Evolutionary conservation across 1,139 yeast genomes (phyloP), one percentile per base, ranked within the genome.

Genomic region (Kodamaea ohmeri): DNA sequence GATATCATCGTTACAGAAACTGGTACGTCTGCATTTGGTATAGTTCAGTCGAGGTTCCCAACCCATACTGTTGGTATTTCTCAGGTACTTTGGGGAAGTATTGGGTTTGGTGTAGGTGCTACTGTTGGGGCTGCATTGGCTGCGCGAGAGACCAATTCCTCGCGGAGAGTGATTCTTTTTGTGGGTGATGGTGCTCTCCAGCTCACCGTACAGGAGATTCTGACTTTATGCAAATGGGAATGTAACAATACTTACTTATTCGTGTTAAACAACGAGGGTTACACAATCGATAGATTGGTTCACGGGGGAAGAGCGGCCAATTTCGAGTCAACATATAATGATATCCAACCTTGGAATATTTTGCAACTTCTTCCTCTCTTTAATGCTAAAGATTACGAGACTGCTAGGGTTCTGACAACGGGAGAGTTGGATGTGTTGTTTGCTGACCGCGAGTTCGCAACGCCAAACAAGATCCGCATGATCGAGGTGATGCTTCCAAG

Each of bases 121-220:
- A 46, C 63, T 8, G 54, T 51, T 28, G 65, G 65, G 31, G 65
- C 64, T 3, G 62, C 52, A 4, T 49, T 53, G 53, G 71, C 71
- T 2, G 64, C 68, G 6, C 79, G 78, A 55, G 95, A 87, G 61
- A 54, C 81, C 37, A 81, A 81, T 56, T 79, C 81, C 37, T 60
- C 63, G 47, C 80, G 78, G 61, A 77, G 95, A 70, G 94, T 84
- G 43, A 74, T 85, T 48, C 68, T 87, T 51, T 87, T 87, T 62
- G 84, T 85, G 41, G 95, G 96, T 63, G 96, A 87, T 61, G 96
- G 95, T 58, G 86, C 95, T 20, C 72, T 87, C 57, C 96, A 87
- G 65, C 73, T 87, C 61, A 85, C 95, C 3, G 92, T 83, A 22
- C 94, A 87, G 65, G 94, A 87, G 58, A 83, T 87, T 57, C 82